These are phyloP conservation scores for Talaromyces sp. DNA, from an alignment of 2,329 filamentous ascomycete species.

Conservation along the genomic window DNA sequence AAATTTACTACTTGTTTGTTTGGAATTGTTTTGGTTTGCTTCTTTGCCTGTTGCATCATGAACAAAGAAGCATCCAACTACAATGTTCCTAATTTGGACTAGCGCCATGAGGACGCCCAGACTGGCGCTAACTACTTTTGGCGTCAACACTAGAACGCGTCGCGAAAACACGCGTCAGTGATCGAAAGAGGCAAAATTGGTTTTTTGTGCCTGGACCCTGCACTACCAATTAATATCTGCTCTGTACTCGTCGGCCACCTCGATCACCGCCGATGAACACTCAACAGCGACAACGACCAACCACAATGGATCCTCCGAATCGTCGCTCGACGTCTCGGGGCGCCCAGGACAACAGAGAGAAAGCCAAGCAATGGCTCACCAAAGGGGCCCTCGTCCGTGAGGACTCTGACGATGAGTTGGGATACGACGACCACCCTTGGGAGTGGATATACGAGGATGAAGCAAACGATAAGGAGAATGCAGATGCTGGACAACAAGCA, in stretches of 20 bases:
- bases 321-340: not conserved
- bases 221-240: too few species aligned
- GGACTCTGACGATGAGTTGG: slow-evolving; percentile 84
- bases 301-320: slow-evolving; percentile 1
- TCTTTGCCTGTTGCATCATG: too few species aligned
- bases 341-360: slow-evolving; percentile 25
- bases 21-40: not conserved
- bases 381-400: slow-evolving; percentile 62
- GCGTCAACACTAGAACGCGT: not conserved
- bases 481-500: slow-evolving; percentile 13
- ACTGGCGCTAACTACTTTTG: not conserved
- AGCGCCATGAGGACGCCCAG: not conserved
- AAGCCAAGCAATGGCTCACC: slow-evolving; percentile 46
- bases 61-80: not conserved
- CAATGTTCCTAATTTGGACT: not conserved
- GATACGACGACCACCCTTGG: slow-evolving; percentile 66
- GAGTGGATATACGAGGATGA: slow-evolving; percentile 64
- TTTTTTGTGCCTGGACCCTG: not conserved
- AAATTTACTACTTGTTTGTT: not conserved
- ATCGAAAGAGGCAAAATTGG: slow-evolving; percentile 7
- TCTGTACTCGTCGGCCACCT: not conserved
- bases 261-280: not conserved
- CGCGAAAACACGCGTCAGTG: not conserved
- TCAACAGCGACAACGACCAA: not conserved
- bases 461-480: slow-evolving; percentile 16